Evolutionary conservation across 768 basidiomycete genomes (phyloP).

Genomic region (Boletus reticulatus): DNA sequence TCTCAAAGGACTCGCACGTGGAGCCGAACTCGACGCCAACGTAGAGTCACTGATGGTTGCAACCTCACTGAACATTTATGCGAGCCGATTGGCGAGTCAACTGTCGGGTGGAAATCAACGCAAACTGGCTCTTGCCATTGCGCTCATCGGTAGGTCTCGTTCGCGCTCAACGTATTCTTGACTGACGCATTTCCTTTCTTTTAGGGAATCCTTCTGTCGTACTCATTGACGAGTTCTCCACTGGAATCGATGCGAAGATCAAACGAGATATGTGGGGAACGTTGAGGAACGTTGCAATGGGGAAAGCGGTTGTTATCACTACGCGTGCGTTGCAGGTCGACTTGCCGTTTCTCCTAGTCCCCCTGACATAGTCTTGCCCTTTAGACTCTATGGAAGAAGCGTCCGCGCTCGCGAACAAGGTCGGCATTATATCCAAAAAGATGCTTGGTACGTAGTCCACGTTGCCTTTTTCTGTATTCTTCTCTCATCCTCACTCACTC

Average conservation of each 20-base stretch:
- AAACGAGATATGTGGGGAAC: conserved; percentile 84
- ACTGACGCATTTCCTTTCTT: neutral
- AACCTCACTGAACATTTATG: conserved; percentile 57
- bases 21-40: conserved; percentile 48
- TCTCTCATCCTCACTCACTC: neutral
- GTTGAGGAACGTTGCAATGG: conserved; percentile 58
- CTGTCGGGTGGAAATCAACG: conserved; percentile 80
- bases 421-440: conserved; percentile 71
- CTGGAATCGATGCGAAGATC: conserved; percentile 80
- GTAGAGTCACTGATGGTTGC: conserved; percentile 57
- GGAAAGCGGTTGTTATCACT: conserved; percentile 71
- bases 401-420: conserved; percentile 70
- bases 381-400: conserved; percentile 84
- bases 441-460: conserved; percentile 50
- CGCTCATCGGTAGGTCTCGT: conserved; percentile 54
- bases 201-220: conserved; percentile 74
- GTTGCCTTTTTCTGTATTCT: neutral
- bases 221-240: conserved; percentile 82
- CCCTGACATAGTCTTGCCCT: neutral
- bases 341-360: neutral
- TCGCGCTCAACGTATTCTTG: too few species aligned
- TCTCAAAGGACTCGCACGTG: conserved; percentile 61
- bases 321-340: conserved; percentile 48
- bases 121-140: conserved; percentile 73
- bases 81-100: conserved; percentile 69